phyloP scores from a whole-genome alignment of 441 rosid genomes.

The Adansonia madagascariensis region DNA sequence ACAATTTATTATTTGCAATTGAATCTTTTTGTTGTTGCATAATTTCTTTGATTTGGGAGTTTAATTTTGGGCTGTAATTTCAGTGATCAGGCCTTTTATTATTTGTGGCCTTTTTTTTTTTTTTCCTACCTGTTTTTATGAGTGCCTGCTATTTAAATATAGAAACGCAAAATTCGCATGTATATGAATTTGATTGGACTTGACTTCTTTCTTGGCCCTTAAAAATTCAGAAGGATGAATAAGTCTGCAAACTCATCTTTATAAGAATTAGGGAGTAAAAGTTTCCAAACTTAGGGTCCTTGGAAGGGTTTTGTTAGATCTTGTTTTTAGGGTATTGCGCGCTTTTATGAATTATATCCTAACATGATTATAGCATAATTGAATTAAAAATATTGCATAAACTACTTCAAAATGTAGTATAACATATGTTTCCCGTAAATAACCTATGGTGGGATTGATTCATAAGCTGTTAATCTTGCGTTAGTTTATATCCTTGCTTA shows the following conservation, averaged over 20 bases:
- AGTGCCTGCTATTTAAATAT: neutral
- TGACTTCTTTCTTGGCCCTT: neutral
- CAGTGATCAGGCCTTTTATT: neutral
- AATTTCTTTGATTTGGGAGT: neutral
- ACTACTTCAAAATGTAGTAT: neutral
- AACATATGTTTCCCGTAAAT: neutral
- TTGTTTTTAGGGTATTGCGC: neutral
- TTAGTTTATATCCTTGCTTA: neutral
- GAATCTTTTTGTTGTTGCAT: neutral
- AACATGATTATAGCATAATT: neutral
- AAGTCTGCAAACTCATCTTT: neutral
- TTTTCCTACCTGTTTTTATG: neutral
- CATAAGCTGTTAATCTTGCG: neutral
- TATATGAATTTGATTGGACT: neutral
- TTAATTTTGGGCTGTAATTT: neutral
- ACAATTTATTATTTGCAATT: neutral
- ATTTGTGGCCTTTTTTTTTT: neutral
- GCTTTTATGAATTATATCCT: neutral
- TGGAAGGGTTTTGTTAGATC: neutral
- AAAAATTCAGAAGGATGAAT: neutral
- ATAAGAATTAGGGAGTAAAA: neutral
- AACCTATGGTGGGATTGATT: neutral
- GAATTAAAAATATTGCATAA: neutral
- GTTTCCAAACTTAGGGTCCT: neutral
- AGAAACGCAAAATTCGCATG: neutral